Evolutionary conservation across 2,329 filamentous ascomycete species (phyloP), one percentile per base, ranked within the genome.

Genomic region (Colletotrichum tropicale): DNA sequence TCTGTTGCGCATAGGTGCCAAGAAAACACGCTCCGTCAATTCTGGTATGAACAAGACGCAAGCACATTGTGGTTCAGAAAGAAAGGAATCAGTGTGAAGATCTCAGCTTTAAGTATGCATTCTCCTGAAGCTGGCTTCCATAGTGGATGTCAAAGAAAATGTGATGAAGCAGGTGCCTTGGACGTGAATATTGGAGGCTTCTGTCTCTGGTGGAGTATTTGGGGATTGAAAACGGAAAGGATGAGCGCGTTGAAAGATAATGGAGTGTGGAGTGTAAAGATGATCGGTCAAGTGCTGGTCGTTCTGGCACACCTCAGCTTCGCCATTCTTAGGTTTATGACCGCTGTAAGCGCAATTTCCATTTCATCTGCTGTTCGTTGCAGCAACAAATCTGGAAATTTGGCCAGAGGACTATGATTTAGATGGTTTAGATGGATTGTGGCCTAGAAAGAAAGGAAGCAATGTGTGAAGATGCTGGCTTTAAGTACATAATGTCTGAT

Each of bases 161-260:
- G n/a, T 13, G n/a, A 5, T 21, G n/a, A 21, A 18, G 43, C 43
- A 48, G n/a, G 9, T 21, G 43, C 43, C 10, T 48, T 48, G 4
- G 43, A 12, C 18, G 10, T 48, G 10, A 48, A 3, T 9, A 4
- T 48, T 12, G 0, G 38, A 48, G 18, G 5, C 9, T 12, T 21
- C 10, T n/a, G 43, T 48, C n/a, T 21, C n/a, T 48, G 10, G n/a
- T 21, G 10, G n/a, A 48, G 43, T 48, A 48, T 21, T 13, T 8
- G 3, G 10, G 43, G 0, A n/a, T 21, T 48, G 4, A 5, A 21
- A n/a, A 48, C 18, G 2, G 2, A 7, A n/a, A 1, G 9, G 43
- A 48, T 2, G 3, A 21, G 9, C 18, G 18, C 5, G 9, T 8
- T 48, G 1, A 1, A 48, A 48, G 43, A 48, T 13, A 10, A 48